Conservation (phyloP, 2,329 filamentous ascomycete genomes). For the Penicillium psychrosexuale region DNA sequence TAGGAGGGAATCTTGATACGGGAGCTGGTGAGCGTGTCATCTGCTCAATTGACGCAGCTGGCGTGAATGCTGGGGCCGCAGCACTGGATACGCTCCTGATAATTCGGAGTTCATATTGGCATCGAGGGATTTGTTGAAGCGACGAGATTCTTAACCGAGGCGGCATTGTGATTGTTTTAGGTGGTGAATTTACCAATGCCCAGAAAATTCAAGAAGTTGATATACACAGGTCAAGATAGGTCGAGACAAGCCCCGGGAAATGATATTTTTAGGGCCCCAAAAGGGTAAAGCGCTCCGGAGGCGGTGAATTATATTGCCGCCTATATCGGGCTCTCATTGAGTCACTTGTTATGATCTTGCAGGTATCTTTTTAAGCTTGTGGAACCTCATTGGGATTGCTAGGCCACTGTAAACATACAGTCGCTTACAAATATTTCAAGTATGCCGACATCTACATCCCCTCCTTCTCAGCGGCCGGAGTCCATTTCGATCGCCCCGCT, state of each 20-base stretch:
- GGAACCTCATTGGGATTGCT: background rate
- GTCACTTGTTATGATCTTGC: slow-evolving; percentile 4
- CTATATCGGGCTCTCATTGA: slow-evolving; percentile 9
- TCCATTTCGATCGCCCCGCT: slow-evolving; percentile 48
- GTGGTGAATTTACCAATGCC: slow-evolving; percentile 2
- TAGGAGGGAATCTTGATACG: slow-evolving; percentile 55
- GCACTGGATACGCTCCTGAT: slow-evolving; percentile 43
- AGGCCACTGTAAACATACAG: background rate
- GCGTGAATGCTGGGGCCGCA: slow-evolving; percentile 49
- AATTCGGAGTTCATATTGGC: slow-evolving; percentile 40
- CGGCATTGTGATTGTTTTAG: slow-evolving; percentile 46
- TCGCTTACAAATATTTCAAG: background rate
- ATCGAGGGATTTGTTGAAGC: slow-evolving; percentile 35
- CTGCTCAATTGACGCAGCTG: slow-evolving; percentile 53
- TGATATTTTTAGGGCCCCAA: slow-evolving; percentile 26
- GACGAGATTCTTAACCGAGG: slow-evolving; percentile 50
- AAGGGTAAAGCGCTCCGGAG: slow-evolving; percentile 9
- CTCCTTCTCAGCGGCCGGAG: slow-evolving; percentile 30
- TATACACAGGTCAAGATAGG: slow-evolving; percentile 1
- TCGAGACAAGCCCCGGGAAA: slow-evolving; percentile 10
- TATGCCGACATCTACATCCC: slow-evolving; percentile 17
- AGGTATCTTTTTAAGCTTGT: background rate
- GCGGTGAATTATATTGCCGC: slow-evolving; percentile 21
- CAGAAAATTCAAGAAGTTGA: slow-evolving; percentile 4
- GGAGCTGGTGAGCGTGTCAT: slow-evolving; percentile 44